Conservation (phyloP, 2,329 filamentous ascomycete species). For the Neofusicoccum ribis region DNA sequence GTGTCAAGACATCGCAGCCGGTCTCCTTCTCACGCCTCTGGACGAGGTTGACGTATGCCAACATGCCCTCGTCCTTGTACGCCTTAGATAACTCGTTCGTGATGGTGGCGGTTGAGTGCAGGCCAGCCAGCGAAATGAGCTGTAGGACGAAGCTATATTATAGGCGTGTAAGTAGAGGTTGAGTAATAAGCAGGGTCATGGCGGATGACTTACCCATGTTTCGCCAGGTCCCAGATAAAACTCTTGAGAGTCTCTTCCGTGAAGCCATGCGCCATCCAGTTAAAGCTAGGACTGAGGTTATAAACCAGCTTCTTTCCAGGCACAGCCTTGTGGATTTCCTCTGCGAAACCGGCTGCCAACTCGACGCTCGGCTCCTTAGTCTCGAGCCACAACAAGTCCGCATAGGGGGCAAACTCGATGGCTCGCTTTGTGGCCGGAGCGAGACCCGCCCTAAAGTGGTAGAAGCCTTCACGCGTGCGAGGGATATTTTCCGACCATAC, state of each 20-base stretch:
- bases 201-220: slow-evolving; percentile 66
- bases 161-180: slow-evolving; percentile 49
- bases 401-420: slow-evolving; percentile 85
- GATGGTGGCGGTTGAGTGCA: slow-evolving; percentile 65
- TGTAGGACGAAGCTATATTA: slow-evolving; percentile 58
- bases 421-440: slow-evolving; percentile 88
- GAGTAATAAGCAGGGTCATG: slow-evolving; percentile 52
- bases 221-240: slow-evolving; percentile 95
- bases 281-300: slow-evolving; percentile 95
- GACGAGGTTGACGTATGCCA: slow-evolving; percentile 93
- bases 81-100: slow-evolving; percentile 73
- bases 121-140: slow-evolving; percentile 63
- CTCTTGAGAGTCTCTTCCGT: slow-evolving; percentile 76
- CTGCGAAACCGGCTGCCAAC: slow-evolving; percentile 73
- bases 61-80: slow-evolving; percentile 92
- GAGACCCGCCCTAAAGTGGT: slow-evolving; percentile 85
- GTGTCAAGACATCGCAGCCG: slow-evolving; percentile 87
- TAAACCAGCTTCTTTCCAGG: slow-evolving; percentile 92
- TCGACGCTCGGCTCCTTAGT: slow-evolving; percentile 84
- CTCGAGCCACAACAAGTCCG: slow-evolving; percentile 96
- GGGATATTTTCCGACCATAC: slow-evolving; percentile 91
- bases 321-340: slow-evolving; percentile 67
- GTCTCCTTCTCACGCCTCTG: slow-evolving; percentile 88
- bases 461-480: slow-evolving; percentile 89
- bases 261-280: slow-evolving; percentile 97